These are phyloP conservation scores for Vaccinium darrowii DNA, from an alignment of 148 eudicot species.

Conservation along the genomic window DNA sequence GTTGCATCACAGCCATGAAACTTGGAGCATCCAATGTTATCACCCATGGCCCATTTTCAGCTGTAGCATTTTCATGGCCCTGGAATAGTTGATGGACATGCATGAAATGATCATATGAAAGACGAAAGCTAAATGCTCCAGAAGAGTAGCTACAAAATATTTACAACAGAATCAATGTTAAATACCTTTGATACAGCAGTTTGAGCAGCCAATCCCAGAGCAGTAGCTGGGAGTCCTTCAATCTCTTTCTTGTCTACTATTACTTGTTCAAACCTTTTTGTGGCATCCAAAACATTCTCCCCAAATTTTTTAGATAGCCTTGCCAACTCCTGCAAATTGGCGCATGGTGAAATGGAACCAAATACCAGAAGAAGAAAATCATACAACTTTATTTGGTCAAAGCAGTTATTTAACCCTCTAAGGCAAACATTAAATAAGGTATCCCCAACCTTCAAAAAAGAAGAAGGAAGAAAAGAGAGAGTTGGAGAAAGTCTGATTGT, in stretches of 20 bases:
- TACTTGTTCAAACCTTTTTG: slow-evolving; percentile 91
- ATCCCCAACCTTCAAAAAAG: not conserved
- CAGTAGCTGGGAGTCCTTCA: slow-evolving; percentile 89
- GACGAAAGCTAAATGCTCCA: slow-evolving; percentile 10
- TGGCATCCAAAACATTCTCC: slow-evolving; percentile 95
- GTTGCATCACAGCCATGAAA: slow-evolving; percentile 89
- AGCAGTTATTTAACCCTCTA: not conserved
- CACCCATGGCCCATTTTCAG: slow-evolving; percentile 94
- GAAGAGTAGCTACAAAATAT: not conserved
- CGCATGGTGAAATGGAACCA: not conserved
- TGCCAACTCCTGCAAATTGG: slow-evolving; percentile 63
- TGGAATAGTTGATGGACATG: slow-evolving; percentile 24
- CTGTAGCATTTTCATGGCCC: slow-evolving; percentile 96
- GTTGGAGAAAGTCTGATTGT: not conserved
- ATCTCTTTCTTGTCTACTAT: slow-evolving; percentile 83
- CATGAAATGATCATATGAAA: slow-evolving; percentile 13
- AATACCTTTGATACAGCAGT: slow-evolving; percentile 88
- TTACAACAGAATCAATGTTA: not conserved
- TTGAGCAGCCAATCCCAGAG: slow-evolving; percentile 94
- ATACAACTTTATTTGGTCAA: not conserved
- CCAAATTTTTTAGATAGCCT: slow-evolving; percentile 80
- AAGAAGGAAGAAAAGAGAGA: not conserved
- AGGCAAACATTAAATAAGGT: not conserved
- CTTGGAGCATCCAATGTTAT: slow-evolving; percentile 96
- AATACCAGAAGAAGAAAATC: not conserved